A percentile compares a stretch with the other conserved stretches of the same genome.
Evolutionary conservation across 768 basidiomycete species (phyloP).

Genomic region (Hemileccinum rubropunctum): DNA sequence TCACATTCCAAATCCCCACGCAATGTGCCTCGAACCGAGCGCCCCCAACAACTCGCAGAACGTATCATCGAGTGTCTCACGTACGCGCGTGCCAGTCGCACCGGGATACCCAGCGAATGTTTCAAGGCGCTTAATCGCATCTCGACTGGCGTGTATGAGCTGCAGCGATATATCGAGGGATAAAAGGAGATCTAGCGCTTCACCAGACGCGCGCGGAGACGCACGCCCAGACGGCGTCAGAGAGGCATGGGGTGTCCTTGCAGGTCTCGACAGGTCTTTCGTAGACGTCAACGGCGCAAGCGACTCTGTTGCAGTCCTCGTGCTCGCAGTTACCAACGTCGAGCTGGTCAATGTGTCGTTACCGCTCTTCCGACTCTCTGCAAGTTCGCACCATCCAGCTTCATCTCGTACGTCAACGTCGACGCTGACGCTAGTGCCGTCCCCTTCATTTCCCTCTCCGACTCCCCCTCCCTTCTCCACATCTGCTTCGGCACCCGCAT

Average conservation of each 20-base stretch:
- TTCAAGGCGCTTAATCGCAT: conserved; percentile 88
- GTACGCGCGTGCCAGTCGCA: conserved; percentile 79
- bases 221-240: neutral
- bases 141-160: conserved; percentile 90
- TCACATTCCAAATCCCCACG: conserved; percentile 73
- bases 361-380: conserved; percentile 3
- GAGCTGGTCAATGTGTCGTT: neutral
- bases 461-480: conserved; percentile 17
- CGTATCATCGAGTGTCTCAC: conserved; percentile 91
- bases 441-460: neutral
- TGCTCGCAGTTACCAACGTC: neutral
- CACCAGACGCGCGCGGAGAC: neutral
- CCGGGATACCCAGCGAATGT: conserved; percentile 88
- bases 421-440: neutral
- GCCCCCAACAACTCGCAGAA: conserved; percentile 83
- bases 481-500: conserved; percentile 9
- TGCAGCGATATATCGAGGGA: conserved; percentile 90
- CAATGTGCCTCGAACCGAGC: conserved; percentile 75
- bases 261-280: neutral
- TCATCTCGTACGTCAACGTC: conserved; percentile 14
- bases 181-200: conserved; percentile 77
- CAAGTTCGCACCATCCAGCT: conserved; percentile 26
- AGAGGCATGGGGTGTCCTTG: neutral
- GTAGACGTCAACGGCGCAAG: neutral
- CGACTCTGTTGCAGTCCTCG: neutral